Conservation (phyloP, 2,329 filamentous ascomycete species). For the Aspergillus caelatus region DNA sequence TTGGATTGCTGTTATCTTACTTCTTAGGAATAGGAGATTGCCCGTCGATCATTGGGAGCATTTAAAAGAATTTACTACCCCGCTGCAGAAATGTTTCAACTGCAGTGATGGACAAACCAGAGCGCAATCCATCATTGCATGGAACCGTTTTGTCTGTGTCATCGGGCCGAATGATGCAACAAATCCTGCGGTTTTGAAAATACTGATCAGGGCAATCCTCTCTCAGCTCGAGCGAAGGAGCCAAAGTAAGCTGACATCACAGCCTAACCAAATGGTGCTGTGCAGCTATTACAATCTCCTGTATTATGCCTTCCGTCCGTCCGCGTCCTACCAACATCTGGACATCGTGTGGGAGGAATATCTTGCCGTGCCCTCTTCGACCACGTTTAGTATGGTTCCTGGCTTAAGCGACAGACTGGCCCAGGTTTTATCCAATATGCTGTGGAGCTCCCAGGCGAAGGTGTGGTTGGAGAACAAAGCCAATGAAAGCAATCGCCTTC, state of each 20-base stretch:
- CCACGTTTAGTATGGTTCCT: conserved; percentile 54
- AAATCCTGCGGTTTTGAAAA: conserved; percentile 58
- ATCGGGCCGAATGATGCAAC: conserved; percentile 66
- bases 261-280: conserved; percentile 62
- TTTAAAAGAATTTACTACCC: conserved; percentile 72
- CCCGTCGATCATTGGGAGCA: conserved; percentile 69
- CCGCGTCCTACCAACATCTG: conserved; percentile 64
- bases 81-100: conserved; percentile 85
- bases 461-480: conserved; percentile 77
- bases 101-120: conserved; percentile 71
- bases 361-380: conserved; percentile 65
- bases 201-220: conserved; percentile 69
- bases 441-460: conserved; percentile 53
- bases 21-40: conserved; percentile 66
- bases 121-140: conserved; percentile 78
- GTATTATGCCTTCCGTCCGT: conserved; percentile 80
- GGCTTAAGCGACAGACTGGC: conserved; percentile 64
- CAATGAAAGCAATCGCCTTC: conserved; percentile 60
- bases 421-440: conserved; percentile 71
- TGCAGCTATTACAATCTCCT: conserved; percentile 77
- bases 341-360: conserved; percentile 79
- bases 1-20: conserved; percentile 80
- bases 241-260: conserved; percentile 50
- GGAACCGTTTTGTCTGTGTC: conserved; percentile 80
- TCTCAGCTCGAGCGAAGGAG: conserved; percentile 70